Evolutionary conservation across 148 eudicot genomes (phyloP), one percentile per base, ranked within the genome.

Genomic region (Diospyros kaki): DNA sequence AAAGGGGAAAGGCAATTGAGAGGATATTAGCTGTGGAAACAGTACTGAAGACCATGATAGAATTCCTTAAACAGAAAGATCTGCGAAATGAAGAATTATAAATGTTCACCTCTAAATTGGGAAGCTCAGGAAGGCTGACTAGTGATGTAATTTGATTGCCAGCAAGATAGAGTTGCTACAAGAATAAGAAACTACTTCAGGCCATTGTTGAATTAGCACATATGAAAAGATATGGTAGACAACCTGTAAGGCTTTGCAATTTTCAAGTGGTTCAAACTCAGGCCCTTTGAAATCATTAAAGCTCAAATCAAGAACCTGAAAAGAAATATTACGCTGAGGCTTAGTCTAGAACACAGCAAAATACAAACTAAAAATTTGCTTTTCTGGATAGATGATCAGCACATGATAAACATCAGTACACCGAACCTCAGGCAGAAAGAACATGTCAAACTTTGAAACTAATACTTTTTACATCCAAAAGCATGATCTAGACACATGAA

Each of bases 131-230:
- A 72, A 95, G 99, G 77, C 89, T 95, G 64, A 82, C 80, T 62
- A 95, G 88, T 73, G 99, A 95, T 67, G 94, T 83, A 74, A 95
- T 93, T 79, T 95, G 98, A 81, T 95, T 95, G 58, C 99, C 99
- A 69, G 98, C 99, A 79, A 95, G 99, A 82, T 95, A 95, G 39
- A 95, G 92, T 95, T 95, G 99, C 99, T 95, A 76, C 78, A 88
- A 56, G 67, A 59, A 77, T 73, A 62, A 76, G 10, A 68, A 72
- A 72, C 51, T 38, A 58, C 42, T 58, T 74, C 18, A 66, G 43
- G 40, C 45, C 58, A 75, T 55, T 48, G 17, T 54, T 45, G 73
- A 64, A 46, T 42, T 41, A 51, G 4, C 28, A 28, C 28, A 71
- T 17, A 74, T 54, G 54, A 18, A 69, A 45, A 73, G 44, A 64